Evolutionary conservation across 345 rosid species (phyloP), one percentile per base, ranked within the genome.

Genomic region (Firmiana major): DNA sequence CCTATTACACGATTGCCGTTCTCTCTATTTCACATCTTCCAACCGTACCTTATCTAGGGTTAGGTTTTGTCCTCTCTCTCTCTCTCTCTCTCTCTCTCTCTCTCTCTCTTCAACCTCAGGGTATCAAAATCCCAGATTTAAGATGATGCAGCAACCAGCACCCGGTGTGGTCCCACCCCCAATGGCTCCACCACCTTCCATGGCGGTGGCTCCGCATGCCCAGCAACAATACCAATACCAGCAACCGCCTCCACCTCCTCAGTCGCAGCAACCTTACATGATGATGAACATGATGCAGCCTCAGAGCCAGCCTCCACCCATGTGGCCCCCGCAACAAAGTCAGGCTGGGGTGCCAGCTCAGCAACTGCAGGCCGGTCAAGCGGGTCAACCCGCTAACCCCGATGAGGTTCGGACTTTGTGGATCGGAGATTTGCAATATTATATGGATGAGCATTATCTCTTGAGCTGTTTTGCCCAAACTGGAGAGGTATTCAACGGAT

Each of bases 341-440:
- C 16, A 77, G 54, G 71, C 63, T 15, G 58, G 55, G 36, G 64
- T 42, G 28, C 80, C 82, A 2, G 74, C 77, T 70, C 84, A 80
- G 64, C 84, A 77, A 53, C 84, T 45, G 54, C 89, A 77, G 53
- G 15, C 65, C 26, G 89, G 77, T 60, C 90, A 83, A 58, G 15
- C 65, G 34, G 89, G 77, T 60, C 90, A 83, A 58, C 85, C 92
- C 12, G 84, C 63, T 51, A 81, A 76, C 46, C 77, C 85, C 10
- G 96, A 93, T 9, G 98, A 94, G 88, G 87, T 91, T 81, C 92
- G 97, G 74, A 94, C 98, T 55, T 91, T 94, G 62, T 94, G 98
- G 98, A 92, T 94, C 85, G 98, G 98, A 0, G 97, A 94, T 75
- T 88, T 94, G 81, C 94, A 91, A 90, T 90, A 90, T 84, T 94